Evolutionary conservation across 306 rosid genomes (phyloP), one percentile per base, ranked within the genome.

Genomic region (Lagenaria siceraria): DNA sequence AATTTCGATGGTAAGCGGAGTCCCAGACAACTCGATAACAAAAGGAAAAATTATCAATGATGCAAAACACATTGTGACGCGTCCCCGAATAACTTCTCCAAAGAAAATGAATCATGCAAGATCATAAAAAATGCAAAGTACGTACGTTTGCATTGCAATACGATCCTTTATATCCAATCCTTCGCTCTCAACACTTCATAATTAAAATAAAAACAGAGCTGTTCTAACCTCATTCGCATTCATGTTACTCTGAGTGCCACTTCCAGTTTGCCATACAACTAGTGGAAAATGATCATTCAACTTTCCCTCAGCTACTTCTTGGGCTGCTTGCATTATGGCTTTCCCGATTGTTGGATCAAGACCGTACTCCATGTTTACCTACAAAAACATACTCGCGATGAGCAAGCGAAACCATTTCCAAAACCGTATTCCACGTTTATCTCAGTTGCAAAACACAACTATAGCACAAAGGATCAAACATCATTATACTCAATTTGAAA

Each of bases 171-270:
- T 43, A 70, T 5, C 7, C 48, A 53, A 17, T 49, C 19, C 27
- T 51, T 73, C 48, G 10, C 29, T 51, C 46, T 73, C 7, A 8
- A 51, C 43, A 76, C 10, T 18, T 22, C 22, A 42, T 1, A 60
- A 76, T 24, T 6, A 77, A 48, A 64, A 81, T 8, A 51, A 18
- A 51, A 58, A 31, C 74, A 43, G 48, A 59, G 36, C 14, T 22
- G 60, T 51, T 51, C 43, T 1, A 71, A 92, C 97, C 97, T 96
- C 99, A 63, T 96, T 96, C 75, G 97, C 99, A 78, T 96, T 96
- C 99, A 96, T 96, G 86, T 96, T 96, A 80, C 98, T 96, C 78
- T 96, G 99, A 33, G 98, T 96, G 70, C 98, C 99, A 85, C 99
- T 96, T 42, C 99, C 99, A 78, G 99, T 96, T 81, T 96, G 99